Percentiles rank a stretch among this genome's conserved stretches.
phyloP scores from a whole-genome alignment of 495 filamentous ascomycete species.

The Neurospora pannonica region DNA sequence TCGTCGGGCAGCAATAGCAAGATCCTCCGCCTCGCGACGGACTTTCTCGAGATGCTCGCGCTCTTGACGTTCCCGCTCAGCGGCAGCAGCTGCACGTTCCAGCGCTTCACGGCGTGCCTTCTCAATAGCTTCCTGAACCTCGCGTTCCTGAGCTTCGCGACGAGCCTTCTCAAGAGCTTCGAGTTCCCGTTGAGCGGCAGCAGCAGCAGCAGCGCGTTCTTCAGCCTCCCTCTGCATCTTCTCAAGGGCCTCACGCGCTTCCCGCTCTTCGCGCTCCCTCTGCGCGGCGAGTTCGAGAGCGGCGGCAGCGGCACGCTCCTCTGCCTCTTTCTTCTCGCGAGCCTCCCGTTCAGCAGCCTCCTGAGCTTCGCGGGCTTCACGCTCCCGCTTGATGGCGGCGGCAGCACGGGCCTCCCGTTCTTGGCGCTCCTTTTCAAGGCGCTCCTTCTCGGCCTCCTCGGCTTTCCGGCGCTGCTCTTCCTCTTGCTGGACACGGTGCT shows the following conservation, averaged over 20 bases:
- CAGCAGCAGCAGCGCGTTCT: background rate
- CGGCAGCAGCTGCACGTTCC: background rate
- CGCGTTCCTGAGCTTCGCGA: background rate
- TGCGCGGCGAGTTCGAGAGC: background rate
- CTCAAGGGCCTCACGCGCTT: background rate
- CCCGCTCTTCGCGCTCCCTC: background rate
- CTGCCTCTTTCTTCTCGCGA: background rate
- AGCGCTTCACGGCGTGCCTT: background rate
- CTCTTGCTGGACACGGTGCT: constrained; percentile 7
- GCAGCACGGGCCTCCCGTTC: background rate
- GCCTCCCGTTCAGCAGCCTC: background rate
- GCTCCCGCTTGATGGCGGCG: background rate
- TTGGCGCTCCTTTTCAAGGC: background rate
- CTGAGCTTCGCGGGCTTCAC: background rate
- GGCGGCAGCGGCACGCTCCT: background rate
- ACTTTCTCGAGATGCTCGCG: background rate
- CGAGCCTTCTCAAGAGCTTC: background rate
- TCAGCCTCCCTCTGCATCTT: background rate
- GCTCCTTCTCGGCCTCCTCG: background rate
- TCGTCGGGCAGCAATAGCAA: background rate
- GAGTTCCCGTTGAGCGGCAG: background rate
- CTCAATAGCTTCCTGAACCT: background rate
- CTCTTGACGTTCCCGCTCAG: background rate
- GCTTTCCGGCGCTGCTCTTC: constrained; percentile 4
- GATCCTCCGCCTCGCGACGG: background rate